Evolutionary conservation across 2,329 filamentous ascomycete species (phyloP), one percentile per base, ranked within the genome.

Genomic region (Cordyceps pruinosa): DNA sequence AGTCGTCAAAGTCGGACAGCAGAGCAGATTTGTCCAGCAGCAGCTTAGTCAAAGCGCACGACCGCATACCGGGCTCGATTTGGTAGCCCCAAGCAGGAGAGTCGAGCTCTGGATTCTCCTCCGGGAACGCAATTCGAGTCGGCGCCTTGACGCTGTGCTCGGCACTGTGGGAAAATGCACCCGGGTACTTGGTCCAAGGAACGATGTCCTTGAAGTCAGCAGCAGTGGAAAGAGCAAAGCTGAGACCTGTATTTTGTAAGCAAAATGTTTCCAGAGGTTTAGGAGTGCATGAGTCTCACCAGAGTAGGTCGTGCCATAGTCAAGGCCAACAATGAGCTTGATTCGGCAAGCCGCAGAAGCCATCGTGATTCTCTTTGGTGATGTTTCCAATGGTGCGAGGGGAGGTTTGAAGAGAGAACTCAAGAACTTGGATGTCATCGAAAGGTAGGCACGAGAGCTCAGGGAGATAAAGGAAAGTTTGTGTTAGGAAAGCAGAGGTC

Each of bases 221-320:
- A 2, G 61, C 61, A 12, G 46, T 63, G 5, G 60, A 61, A 2
- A 60, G 35, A 2, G 61, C 61, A 30, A 63, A 63, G 15, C 61
- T 55, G 2, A 63, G 7, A 7, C 56, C 56, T 58, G n/a, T 21
- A 15, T 23, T 34, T 21, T 3, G 8, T 17, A n/a, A n/a, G n/a
- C n/a, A n/a, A n/a, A n/a, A n/a, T n/a, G n/a, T n/a, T n/a, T n/a
- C n/a, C n/a, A n/a, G 13, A 34, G 13, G 17, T 35, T 32, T 32
- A 25, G 7, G 1, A 23, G 17, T 6, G 13, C 4, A 6, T 25
- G 7, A 9, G 5, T 6, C 1, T 15, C 23, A 39, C 61, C 61
- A 5, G 61, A 63, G 13, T 63, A 63, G 1, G 61, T 63, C 5
- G 61, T 63, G 2, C 61, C 61, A 35, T 63, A 63, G 25, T 63